A percentile compares a stretch with the other conserved stretches of the same genome.
These are phyloP conservation scores for Boletus reticuloceps DNA, from an alignment of 768 basidiomycete species.

Conservation along the genomic window DNA sequence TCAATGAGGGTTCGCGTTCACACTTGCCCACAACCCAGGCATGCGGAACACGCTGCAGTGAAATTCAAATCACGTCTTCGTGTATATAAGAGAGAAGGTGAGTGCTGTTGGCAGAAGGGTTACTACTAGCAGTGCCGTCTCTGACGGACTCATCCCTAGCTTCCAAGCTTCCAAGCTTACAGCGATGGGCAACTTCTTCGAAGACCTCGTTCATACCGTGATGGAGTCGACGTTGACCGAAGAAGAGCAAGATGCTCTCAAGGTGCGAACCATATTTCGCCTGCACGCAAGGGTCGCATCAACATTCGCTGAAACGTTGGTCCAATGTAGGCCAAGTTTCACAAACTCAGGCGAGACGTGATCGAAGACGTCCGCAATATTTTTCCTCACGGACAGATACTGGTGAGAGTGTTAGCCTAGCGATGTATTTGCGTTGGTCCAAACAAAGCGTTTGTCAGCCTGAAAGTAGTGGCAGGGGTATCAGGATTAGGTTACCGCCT, in stretches of 20 bases:
- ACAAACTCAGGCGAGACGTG: too few species aligned
- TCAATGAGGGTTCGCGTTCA: not conserved
- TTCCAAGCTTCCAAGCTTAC: too few species aligned
- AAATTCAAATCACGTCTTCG: not conserved
- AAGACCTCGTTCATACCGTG: too few species aligned
- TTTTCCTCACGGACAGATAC: constrained; percentile 29
- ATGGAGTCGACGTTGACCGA: too few species aligned
- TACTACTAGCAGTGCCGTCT: not conserved
- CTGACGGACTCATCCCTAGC: too few species aligned
- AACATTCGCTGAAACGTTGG: too few species aligned
- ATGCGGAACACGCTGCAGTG: not conserved
- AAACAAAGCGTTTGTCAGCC: constrained; percentile 10
- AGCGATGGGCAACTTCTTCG: too few species aligned
- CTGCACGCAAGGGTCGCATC: too few species aligned
- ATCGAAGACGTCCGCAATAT: constrained; percentile 21
- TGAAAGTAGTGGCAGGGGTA: constrained; percentile 22
- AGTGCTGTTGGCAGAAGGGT: not conserved
- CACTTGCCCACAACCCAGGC: not conserved
- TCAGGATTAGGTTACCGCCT: constrained; percentile 21
- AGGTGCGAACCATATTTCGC: too few species aligned
- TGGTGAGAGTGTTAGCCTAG: constrained; percentile 13
- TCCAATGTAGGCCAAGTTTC: too few species aligned
- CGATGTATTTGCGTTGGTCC: not conserved
- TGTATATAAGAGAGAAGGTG: not conserved
- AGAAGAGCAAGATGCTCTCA: too few species aligned